Evolutionary conservation across 2,329 filamentous ascomycete species (phyloP).

Genomic region (Purpureocillium lavendulum): DNA sequence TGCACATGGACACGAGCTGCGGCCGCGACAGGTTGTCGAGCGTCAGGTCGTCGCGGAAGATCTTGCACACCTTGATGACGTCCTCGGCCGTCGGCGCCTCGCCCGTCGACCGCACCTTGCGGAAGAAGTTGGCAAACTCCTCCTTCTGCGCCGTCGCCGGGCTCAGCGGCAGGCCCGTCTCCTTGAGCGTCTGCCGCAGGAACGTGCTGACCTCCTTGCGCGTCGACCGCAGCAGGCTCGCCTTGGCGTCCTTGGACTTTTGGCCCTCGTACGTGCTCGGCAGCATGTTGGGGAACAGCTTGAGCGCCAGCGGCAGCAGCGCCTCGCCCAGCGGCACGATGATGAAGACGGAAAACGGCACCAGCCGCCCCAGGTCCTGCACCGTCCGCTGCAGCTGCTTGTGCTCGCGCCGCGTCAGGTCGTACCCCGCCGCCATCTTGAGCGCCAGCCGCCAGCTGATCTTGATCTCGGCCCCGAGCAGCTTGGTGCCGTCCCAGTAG

Average conservation of each 20-base stretch:
- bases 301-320: slow-evolving; percentile 82
- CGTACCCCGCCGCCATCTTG: slow-evolving; percentile 98
- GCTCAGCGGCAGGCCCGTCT: slow-evolving; percentile 87
- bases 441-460: slow-evolving; percentile 87
- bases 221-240: slow-evolving; percentile 69
- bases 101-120: slow-evolving; percentile 85
- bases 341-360: slow-evolving; percentile 94
- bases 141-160: slow-evolving; percentile 79
- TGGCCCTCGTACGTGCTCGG: slow-evolving; percentile 95
- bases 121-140: slow-evolving; percentile 95
- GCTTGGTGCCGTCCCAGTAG: slow-evolving; percentile 98
- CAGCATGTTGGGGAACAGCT: slow-evolving; percentile 93
- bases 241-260: slow-evolving; percentile 84
- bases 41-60: slow-evolving; percentile 96
- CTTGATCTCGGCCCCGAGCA: slow-evolving; percentile 82
- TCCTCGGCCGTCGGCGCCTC: slow-evolving; percentile 83
- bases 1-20: slow-evolving; percentile 94
- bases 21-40: slow-evolving; percentile 94
- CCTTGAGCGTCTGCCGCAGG: slow-evolving; percentile 77
- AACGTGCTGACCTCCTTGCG: slow-evolving; percentile 92
- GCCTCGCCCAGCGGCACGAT: slow-evolving; percentile 95
- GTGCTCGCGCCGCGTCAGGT: slow-evolving; percentile 87
- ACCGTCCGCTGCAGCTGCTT: slow-evolving; percentile 89
- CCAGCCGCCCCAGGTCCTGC: slow-evolving; percentile 82
- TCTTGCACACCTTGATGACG: slow-evolving; percentile 97